phyloP scores from a whole-genome alignment of 805 yeast genomes.

The Clavispora phyllophila region DNA sequence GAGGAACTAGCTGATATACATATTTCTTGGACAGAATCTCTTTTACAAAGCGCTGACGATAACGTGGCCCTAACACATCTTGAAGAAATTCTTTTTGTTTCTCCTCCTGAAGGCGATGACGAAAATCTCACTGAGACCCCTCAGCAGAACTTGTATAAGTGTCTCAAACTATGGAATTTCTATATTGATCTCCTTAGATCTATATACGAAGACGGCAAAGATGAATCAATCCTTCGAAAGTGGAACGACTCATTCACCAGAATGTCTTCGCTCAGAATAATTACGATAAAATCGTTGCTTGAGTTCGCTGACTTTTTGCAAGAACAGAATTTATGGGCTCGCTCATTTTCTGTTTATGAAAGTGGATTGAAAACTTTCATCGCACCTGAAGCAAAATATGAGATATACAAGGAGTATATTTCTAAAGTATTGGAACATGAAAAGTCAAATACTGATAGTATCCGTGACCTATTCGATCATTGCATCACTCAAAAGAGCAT shows the following conservation, averaged over 20 bases:
- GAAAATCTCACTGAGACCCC: conserved; percentile 44
- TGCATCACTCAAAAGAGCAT: conserved; percentile 40
- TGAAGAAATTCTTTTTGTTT: conserved; percentile 23
- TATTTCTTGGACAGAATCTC: conserved; percentile 71
- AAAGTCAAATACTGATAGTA: conserved; percentile 16
- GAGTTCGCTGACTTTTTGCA: conserved; percentile 62
- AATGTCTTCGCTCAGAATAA: conserved; percentile 46
- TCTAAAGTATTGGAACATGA: conserved; percentile 37
- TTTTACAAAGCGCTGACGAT: conserved; percentile 44
- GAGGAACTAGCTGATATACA: conserved; percentile 68
- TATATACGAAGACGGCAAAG: conserved; percentile 32
- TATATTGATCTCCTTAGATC: conserved; percentile 69
- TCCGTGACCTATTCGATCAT: conserved; percentile 73
- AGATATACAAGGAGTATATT: conserved; percentile 70
- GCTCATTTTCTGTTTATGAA: conserved; percentile 60
- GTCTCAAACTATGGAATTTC: conserved; percentile 64
- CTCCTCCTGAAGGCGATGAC: conserved; percentile 15
- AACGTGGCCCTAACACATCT: conserved; percentile 34
- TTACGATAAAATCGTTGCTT: conserved; percentile 62
- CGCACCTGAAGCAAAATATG: conserved; percentile 50
- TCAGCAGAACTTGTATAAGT: conserved; percentile 53
- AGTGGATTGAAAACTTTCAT: conserved; percentile 58
- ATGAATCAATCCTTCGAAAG: conserved; percentile 5
- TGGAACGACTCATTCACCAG: conserved; percentile 22
- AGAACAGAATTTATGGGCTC: conserved; percentile 40